Percentiles rank a stretch among this genome's conserved stretches.
These are phyloP conservation scores for Globisporangium paroecandrum DNA, from an alignment of 352 stramenopile genomes.

Conservation along the genomic window DNA sequence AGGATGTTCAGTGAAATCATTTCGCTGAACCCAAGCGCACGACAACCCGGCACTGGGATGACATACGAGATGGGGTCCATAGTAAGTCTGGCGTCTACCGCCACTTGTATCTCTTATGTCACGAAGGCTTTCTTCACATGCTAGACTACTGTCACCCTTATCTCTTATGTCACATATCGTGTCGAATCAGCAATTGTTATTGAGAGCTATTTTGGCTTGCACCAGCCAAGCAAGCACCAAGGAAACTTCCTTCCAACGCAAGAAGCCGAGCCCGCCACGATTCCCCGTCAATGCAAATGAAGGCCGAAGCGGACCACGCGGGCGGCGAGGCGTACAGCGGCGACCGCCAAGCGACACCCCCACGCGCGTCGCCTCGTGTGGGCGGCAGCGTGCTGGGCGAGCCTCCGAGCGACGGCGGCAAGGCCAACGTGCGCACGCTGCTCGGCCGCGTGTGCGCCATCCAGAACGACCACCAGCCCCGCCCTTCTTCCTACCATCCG, in stretches of 20 bases:
- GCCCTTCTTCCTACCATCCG: conserved; percentile 18
- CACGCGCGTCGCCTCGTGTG: background rate
- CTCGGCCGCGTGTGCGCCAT: conserved; percentile 32
- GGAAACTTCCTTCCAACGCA: background rate
- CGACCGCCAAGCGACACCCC: background rate
- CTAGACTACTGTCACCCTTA: background rate
- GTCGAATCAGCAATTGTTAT: background rate
- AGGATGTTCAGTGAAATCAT: no score
- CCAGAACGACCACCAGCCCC: background rate
- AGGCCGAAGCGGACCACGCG: conserved; percentile 6
- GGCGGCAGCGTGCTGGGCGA: conserved; percentile 12
- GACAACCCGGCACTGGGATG: no score
- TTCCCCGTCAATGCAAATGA: conserved; percentile 1
- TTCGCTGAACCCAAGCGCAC: no score
- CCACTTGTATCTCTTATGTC: no score
- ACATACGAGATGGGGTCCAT: no score
- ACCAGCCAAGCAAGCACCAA: background rate
- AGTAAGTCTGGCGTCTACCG: no score
- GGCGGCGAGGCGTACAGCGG: background rate
- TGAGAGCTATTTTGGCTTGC: background rate
- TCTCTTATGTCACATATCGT: background rate
- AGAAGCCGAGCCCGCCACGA: background rate
- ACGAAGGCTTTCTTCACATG: no score
- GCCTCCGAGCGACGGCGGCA: conserved; percentile 10
- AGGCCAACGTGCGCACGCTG: conserved; percentile 35